Evolutionary conservation across 768 basidiomycete species (phyloP).

Genomic region (Xerocomus spinulosus): DNA sequence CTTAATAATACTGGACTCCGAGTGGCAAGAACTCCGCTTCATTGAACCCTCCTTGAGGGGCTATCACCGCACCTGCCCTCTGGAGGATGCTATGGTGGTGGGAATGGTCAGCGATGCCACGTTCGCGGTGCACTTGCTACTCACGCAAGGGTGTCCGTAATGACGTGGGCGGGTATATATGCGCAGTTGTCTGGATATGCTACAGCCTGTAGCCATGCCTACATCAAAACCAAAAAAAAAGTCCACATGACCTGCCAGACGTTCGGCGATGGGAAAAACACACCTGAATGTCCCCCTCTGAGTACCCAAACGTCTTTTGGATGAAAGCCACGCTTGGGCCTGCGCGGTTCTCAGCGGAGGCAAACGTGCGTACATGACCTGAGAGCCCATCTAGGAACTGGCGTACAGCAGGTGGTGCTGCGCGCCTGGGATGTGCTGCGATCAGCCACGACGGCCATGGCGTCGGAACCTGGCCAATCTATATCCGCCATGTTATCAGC

Average conservation of each 20-base stretch:
- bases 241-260: too few species aligned
- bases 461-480: conserved; percentile 84
- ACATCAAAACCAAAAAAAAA: neutral
- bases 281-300: conserved; percentile 76
- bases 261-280: neutral
- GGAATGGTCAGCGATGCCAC: conserved; percentile 2
- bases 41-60: conserved; percentile 50
- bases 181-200: conserved; percentile 65
- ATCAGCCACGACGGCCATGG: conserved; percentile 99
- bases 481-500: neutral
- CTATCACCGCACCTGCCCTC: conserved; percentile 66
- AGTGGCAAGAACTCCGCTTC: conserved; percentile 59
- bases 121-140: conserved; percentile 14
- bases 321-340: conserved; percentile 71
- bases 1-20: conserved; percentile 46
- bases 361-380: conserved; percentile 61
- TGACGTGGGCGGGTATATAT: conserved; percentile 57
- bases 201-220: conserved; percentile 85
- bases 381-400: conserved; percentile 64
- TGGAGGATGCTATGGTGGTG: conserved; percentile 54
- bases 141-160: conserved; percentile 67
- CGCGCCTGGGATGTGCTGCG: conserved; percentile 73
- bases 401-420: conserved; percentile 44
- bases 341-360: conserved; percentile 51
- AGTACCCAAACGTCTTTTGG: conserved; percentile 72